Conservation (phyloP, 768 basidiomycete genomes). For the Porphyrellus cyaneotinctus region DNA sequence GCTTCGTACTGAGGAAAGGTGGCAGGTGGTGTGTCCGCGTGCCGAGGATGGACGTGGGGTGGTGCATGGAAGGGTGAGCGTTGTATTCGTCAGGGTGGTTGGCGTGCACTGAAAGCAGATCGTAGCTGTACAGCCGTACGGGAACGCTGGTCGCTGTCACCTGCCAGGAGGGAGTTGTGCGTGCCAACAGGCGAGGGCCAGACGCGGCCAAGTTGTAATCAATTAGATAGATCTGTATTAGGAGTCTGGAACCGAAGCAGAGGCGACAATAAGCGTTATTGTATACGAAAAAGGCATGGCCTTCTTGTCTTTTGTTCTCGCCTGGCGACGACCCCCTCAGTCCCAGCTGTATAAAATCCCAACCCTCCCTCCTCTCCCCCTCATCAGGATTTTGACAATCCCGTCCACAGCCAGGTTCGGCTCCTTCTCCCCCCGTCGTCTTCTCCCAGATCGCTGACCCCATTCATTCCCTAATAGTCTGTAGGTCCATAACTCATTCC, state of each 20-base stretch:
- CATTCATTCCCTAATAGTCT: constrained; percentile 18
- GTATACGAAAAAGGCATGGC: constrained; percentile 26
- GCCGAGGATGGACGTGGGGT: constrained; percentile 64
- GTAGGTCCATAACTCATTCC: constrained; percentile 17
- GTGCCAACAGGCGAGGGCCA: constrained; percentile 51
- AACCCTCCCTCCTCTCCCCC: neutral
- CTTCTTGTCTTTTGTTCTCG: constrained; percentile 31
- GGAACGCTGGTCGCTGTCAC: constrained; percentile 71
- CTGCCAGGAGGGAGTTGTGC: constrained; percentile 76
- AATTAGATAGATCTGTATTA: constrained; percentile 10
- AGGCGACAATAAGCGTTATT: constrained; percentile 28
- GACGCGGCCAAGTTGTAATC: constrained; percentile 24
- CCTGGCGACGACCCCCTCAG: constrained; percentile 25
- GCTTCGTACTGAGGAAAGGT: neutral
- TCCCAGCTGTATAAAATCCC: constrained; percentile 27
- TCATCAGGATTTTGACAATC: constrained; percentile 37
- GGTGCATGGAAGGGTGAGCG: constrained; percentile 63
- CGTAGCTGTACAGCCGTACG: constrained; percentile 62
- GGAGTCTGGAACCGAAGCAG: constrained; percentile 14
- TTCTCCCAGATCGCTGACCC: constrained; percentile 10
- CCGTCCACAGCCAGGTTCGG: constrained; percentile 32
- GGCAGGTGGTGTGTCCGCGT: constrained; percentile 60
- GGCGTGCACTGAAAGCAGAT: constrained; percentile 8
- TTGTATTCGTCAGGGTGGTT: constrained; percentile 1
- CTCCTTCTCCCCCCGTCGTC: neutral